Base-by-base conservation (phyloP, 2,329 filamentous ascomycete species). In the Neocucurbitaria cava region DNA sequence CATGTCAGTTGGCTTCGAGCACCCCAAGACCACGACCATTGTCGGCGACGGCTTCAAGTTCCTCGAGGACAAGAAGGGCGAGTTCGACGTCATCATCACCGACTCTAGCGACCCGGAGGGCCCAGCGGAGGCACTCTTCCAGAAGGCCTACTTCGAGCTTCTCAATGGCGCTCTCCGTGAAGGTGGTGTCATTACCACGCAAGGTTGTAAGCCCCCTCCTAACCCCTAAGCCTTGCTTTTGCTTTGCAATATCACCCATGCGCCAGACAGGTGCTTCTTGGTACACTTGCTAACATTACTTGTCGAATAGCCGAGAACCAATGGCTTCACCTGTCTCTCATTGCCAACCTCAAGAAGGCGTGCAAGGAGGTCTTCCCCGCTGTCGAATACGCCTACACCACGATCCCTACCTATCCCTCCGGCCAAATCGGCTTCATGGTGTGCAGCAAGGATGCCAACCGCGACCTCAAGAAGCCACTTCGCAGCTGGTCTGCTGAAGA, bases 401-500 rank as follows among this genome's bases (percentile, higher is more conserved):
- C 94, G 72, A 99, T 99, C 79, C 95, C 95, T 56, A 99, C 95
- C 76, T 99, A 99, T 85, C 95, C 95, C 65, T 96, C 92, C 52
- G 95, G 95, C 76, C 95, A 99, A 84, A 99, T 99, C 74, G 95
- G 95, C 76, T 99, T 99, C 89, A 97, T 99, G 93, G 91, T 99
- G 76, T 98, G 95, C 88, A 91, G 85, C 89, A 98, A 99, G 87
- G 94, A 98, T 76, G 82, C 87, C 76, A 87, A 80, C 75, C 87
- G 88, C 77, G 86, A 99, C 80, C 85, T 98, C 76, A 91, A 86
- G 78, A 90, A 88, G 79, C 95, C 95, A 49, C 75, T 97, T 59
- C 89, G 95, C 74, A 83, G 80, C 70, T 96, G 92, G 89, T 83
- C 87, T 61, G 76, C 84, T 62, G 93, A 96, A 80, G 92, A 98